Evolutionary conservation across 1,284 basidiomycete genomes (phyloP), one percentile per base, ranked within the genome.

Genomic region (Veloboletus limbatus): DNA sequence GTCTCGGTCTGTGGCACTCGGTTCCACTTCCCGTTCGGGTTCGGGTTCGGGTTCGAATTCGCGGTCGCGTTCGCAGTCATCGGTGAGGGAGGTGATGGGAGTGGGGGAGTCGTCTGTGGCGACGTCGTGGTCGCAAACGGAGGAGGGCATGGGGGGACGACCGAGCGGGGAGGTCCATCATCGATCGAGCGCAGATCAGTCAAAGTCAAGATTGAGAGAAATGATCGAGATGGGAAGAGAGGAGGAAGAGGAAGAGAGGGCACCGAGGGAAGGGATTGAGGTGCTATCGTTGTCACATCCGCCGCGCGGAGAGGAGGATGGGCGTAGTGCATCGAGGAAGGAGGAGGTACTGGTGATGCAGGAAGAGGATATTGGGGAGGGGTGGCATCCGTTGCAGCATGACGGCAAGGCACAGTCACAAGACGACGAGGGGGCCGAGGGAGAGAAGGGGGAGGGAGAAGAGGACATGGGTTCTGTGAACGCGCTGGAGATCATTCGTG

Each of bases 301-400:
- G 33, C 1, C 26, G 33, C 39, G 24, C 9, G 36, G 31, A 22
- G 14, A 17, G 18, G 48, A 6, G 30, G 17, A 34, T 9, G 25
- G n/a, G 18, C 24, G 33, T n/a, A 38, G 34, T 14, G 21, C 34
- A n/a, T 35, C 50, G 35, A 41, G 41, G 37, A 58, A 35, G 47
- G 53, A 59, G 40, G 53, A 50, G 33, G 43, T 45, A 1, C 43
- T 58, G 4, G 54, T 53, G 20, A 24, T 54, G 39, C 55, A 58
- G 22, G 67, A 71, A 41, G 57, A 53, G 43, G 66, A 66, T 39
- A 54, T 59, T 16, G 64, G 48, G 9, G 59, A 65, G 27, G 55
- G 31, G 7, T 67, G 60, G 54, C 54, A 64, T 47, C 64, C 63
- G 10, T 22, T 54, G 26, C 54, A 36, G 26, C 22, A 45, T 17